These are phyloP conservation scores for Chaetomium cochliodes DNA, from an alignment of 495 filamentous ascomycete species.

Conservation along the genomic window DNA sequence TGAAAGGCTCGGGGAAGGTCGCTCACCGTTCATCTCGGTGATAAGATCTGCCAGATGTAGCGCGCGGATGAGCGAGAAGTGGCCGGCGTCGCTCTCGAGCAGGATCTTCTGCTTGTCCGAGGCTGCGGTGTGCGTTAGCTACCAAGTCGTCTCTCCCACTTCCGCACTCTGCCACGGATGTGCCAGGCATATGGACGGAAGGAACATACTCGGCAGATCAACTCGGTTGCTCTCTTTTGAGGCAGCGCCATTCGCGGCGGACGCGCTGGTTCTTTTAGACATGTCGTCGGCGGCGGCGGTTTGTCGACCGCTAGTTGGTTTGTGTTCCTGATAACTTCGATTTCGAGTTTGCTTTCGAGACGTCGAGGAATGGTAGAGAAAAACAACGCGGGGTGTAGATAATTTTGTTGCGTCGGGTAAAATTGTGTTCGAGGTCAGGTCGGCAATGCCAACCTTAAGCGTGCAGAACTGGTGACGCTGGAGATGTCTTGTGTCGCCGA, in stretches of 20 bases:
- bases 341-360: not conserved
- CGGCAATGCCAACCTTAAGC: not conserved
- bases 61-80: conserved; percentile 68
- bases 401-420: not conserved
- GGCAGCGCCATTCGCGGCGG: conserved; percentile 43
- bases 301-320: conserved; percentile 1
- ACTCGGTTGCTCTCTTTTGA: conserved; percentile 33
- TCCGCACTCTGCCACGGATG: not conserved
- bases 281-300: conserved; percentile 30
- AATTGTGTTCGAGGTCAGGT: not conserved
- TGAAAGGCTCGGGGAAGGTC: not conserved
- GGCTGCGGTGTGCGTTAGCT: conserved; percentile 43
- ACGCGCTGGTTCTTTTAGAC: conserved; percentile 50
- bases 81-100: conserved; percentile 70
- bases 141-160: not conserved
- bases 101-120: conserved; percentile 85
- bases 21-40: conserved; percentile 86
- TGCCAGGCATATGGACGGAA: not conserved
- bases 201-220: conserved; percentile 38
- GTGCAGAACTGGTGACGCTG: conserved; percentile 9
- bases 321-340: not conserved
- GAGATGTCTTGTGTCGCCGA: not conserved
- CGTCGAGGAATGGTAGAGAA: too few species aligned
- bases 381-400: not conserved
- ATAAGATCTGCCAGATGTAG: conserved; percentile 94